Percentiles rank a stretch among this genome's conserved stretches.
Conservation (phyloP, 176 grass and related monocot species). For the Aegilops bicornis region DNA sequence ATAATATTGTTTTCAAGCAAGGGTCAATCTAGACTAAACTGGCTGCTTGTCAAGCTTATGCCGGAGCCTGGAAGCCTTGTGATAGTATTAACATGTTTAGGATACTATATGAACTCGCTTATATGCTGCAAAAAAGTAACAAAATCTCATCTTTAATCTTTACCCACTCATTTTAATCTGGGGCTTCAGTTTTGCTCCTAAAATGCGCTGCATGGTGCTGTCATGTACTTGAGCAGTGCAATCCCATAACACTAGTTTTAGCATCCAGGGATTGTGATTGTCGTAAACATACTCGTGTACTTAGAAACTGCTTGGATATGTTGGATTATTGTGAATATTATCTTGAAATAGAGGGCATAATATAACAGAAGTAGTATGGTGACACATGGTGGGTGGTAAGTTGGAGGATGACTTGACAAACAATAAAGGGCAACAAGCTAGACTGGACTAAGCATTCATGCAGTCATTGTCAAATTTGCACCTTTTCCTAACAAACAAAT, state of each 20-base stretch:
- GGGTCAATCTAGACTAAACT: background rate
- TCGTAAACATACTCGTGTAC: background rate
- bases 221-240: background rate
- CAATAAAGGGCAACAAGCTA: background rate
- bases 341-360: background rate
- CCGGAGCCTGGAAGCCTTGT: background rate
- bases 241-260: background rate
- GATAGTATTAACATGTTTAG: conserved; percentile 1
- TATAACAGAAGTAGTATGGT: background rate
- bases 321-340: background rate
- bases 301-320: background rate
- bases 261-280: background rate
- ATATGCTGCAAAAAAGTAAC: background rate
- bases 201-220: background rate
- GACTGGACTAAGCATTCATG: background rate
- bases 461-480: background rate
- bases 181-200: background rate
- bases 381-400: background rate
- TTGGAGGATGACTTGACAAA: background rate
- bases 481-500: background rate
- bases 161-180: background rate
- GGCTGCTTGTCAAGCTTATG: background rate
- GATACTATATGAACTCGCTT: background rate
- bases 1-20: background rate
- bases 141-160: background rate